phyloP scores from a whole-genome alignment of 768 basidiomycete genomes.

The Zangia roseola region DNA sequence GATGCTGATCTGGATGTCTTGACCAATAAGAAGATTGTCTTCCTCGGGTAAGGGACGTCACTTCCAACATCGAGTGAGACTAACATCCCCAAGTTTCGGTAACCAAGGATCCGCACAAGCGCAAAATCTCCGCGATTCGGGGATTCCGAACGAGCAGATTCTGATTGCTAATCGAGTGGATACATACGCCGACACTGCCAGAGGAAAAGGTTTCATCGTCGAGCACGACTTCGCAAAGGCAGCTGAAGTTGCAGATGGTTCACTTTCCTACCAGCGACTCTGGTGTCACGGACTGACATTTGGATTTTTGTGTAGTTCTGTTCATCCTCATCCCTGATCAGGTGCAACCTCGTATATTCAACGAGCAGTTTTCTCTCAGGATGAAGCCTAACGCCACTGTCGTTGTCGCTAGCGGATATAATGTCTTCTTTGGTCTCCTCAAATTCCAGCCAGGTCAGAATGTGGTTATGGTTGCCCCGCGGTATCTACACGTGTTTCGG shows the following conservation, averaged over 20 bases:
- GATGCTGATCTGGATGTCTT: slow-evolving; percentile 55
- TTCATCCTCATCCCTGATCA: slow-evolving; percentile 66
- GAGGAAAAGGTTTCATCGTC: slow-evolving; percentile 54
- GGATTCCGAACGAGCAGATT: slow-evolving; percentile 60
- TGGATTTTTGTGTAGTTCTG: slow-evolving; percentile 39
- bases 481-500: slow-evolving; percentile 27
- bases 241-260: slow-evolving; percentile 54
- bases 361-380: slow-evolving; percentile 48
- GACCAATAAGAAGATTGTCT: slow-evolving; percentile 52
- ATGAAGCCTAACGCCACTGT: slow-evolving; percentile 49
- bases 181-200: slow-evolving; percentile 56
- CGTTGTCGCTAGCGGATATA: slow-evolving; percentile 64
- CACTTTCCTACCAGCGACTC: slow-evolving; percentile 4
- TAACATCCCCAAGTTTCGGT: slow-evolving; percentile 44
- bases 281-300: neutral
- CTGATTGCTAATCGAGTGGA: slow-evolving; percentile 58
- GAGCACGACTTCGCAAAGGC: slow-evolving; percentile 58
- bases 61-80: neutral
- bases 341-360: slow-evolving; percentile 62
- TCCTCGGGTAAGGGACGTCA: slow-evolving; percentile 47
- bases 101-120: slow-evolving; percentile 69
- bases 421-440: slow-evolving; percentile 60
- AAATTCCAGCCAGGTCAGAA: slow-evolving; percentile 52
- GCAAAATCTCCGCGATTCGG: slow-evolving; percentile 62
- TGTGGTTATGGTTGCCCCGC: slow-evolving; percentile 66